Evolutionary conservation across 441 rosid species (phyloP), one percentile per base, ranked within the genome.

Genomic region (Mallotus japonicus): DNA sequence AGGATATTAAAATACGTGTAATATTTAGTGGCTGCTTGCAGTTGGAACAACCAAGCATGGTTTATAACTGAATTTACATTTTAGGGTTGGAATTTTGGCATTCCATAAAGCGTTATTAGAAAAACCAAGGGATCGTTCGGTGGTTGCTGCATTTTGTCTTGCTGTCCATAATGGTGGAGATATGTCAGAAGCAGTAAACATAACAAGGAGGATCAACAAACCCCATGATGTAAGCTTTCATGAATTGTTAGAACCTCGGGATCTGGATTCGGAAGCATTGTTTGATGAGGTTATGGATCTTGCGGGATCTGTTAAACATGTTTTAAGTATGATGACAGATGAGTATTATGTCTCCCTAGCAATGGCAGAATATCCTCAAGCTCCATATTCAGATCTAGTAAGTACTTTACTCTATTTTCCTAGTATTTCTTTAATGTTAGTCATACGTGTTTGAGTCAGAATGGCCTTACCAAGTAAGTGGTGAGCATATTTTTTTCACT

Each of bases 351-450:
- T 93, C n/a, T 89, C 99, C 20, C 86, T 81, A 70, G 99, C 97
- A 73, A 90, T 95, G 96, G 69, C 85, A 40, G 89, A 83, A 58
- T 89, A 89, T 79, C 91, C 97, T 74, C 88, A 83, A 83, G 97
- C 99, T 59, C 98, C 98, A 4, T 70, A 40, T 74, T 89, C 97
- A 3, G 86, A 95, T 84, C 73, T 93, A 88, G 98, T 88, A 69
- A 83, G 89, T 63, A 58, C 47, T 65, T 17, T 14, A 22, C 62
- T 55, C 56, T 64, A 14, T 54, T 46, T 70, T 42, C 40, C 61
- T 19, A 0, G 9, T 16, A 20, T 19, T 34, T 17, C 59, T 15
- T 32, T 22, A 62, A 37, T 19, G 16, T 32, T 62, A 16, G 47
- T 8, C 46, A 46, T 28, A 28, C 32, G 3, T 28, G 32, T 28